Conservation (phyloP, 306 rosid species). For the Albizia julibrissin region DNA sequence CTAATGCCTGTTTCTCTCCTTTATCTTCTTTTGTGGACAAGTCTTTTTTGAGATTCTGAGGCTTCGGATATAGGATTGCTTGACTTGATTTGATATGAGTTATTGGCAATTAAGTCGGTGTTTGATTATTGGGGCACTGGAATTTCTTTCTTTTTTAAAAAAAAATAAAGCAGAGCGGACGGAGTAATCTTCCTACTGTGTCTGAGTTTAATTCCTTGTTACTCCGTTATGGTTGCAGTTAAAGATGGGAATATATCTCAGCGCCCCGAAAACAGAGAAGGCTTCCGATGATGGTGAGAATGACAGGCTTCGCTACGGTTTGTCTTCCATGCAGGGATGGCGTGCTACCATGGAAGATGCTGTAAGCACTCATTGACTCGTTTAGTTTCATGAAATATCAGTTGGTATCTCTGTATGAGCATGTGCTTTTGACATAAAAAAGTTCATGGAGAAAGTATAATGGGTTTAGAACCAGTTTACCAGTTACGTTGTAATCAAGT, state of each 20-base stretch:
- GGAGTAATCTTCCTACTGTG: background rate
- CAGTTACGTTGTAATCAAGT: background rate
- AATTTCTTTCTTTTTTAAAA: background rate
- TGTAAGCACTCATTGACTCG: constrained; percentile 30
- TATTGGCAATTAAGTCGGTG: background rate
- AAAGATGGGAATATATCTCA: constrained; percentile 69
- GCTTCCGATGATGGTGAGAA: constrained; percentile 67
- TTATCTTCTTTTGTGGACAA: background rate
- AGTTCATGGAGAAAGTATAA: background rate
- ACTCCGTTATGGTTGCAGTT: constrained; percentile 22
- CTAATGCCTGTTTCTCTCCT: background rate
- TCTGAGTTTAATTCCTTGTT: background rate
- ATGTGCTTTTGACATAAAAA: background rate
- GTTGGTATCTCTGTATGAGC: background rate
- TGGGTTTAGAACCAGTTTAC: background rate
- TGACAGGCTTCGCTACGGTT: constrained; percentile 53
- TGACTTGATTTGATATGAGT: background rate
- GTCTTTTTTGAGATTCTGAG: background rate
- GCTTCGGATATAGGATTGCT: background rate
- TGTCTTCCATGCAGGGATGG: constrained; percentile 83
- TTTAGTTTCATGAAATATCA: background rate
- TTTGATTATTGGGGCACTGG: background rate
- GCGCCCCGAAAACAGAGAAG: constrained; percentile 70
- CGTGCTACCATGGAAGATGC: constrained; percentile 82
- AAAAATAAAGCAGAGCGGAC: background rate